Percentiles rank a stretch among this genome's conserved stretches.
Evolutionary conservation across 2,329 filamentous ascomycete species (phyloP).

Genomic region (Dothideomycetes sp.): DNA sequence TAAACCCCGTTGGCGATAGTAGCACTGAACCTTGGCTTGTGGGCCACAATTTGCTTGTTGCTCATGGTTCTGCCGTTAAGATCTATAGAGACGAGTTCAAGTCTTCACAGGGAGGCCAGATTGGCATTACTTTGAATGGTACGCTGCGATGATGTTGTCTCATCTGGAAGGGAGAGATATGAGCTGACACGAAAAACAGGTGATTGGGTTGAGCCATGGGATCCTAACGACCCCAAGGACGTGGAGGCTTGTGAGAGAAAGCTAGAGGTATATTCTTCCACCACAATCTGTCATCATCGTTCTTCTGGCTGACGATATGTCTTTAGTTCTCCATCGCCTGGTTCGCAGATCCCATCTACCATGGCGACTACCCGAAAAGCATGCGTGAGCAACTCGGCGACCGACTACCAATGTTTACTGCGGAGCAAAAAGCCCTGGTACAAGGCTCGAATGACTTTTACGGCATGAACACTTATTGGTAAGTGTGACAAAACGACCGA

Average conservation of each 20-base stretch:
- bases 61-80: constrained; percentile 72
- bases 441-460: constrained; percentile 22
- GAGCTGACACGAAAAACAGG: constrained; percentile 41
- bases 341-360: constrained; percentile 83
- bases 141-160: constrained; percentile 22
- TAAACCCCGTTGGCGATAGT: constrained; percentile 61
- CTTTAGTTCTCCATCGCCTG: constrained; percentile 81
- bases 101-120: constrained; percentile 57
- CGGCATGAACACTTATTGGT: constrained; percentile 56
- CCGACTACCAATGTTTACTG: constrained; percentile 21
- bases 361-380: constrained; percentile 43
- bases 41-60: constrained; percentile 69
- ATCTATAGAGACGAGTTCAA: constrained; percentile 77
- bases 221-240: constrained; percentile 62
- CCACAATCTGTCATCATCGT: too few species aligned
- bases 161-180: too few species aligned
- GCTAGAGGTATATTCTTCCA: too few species aligned
- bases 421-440: constrained; percentile 20
- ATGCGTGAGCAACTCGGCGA: constrained; percentile 24
- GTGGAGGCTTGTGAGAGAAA: constrained; percentile 68
- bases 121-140: constrained; percentile 81
- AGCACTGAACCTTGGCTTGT: constrained; percentile 71
- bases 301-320: too few species aligned
- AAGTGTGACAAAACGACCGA: constrained; percentile 52
- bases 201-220: constrained; percentile 69